These are phyloP conservation scores for Boletus coffeatus DNA, from an alignment of 1,284 basidiomycete genomes.

Conservation along the genomic window DNA sequence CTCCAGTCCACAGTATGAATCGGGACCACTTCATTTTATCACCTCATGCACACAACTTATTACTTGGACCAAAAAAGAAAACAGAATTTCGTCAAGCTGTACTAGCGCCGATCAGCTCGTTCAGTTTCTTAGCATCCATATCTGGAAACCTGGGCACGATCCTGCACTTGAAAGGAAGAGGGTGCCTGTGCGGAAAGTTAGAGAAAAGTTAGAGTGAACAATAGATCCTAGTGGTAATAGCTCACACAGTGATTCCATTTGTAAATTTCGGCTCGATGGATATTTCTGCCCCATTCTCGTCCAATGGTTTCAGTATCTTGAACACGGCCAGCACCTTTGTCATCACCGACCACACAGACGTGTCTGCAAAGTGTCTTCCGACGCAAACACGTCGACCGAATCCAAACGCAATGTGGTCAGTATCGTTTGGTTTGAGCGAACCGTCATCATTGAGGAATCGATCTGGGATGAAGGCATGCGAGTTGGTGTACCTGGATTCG, in stretches of 20 bases:
- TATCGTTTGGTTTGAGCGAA: conserved; percentile 3
- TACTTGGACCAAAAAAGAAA: background rate
- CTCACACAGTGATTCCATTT: background rate
- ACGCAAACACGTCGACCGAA: conserved; percentile 7
- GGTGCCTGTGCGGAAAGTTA: conserved; percentile 2
- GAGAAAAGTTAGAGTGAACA: background rate
- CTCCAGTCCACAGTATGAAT: no score
- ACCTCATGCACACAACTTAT: no score
- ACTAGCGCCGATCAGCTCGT: conserved; percentile 8
- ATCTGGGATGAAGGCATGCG: conserved; percentile 7
- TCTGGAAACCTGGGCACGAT: conserved; percentile 9
- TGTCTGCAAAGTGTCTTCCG: conserved; percentile 11
- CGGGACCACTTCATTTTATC: no score
- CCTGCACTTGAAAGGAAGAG: conserved; percentile 8
- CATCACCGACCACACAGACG: conserved; percentile 2
- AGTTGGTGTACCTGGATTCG: conserved; percentile 6
- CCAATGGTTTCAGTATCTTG: background rate
- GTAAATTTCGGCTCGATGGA: background rate
- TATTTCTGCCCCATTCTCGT: background rate
- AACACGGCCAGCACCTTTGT: background rate
- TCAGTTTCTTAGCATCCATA: conserved; percentile 6
- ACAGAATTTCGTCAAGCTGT: background rate
- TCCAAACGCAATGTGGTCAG: conserved; percentile 3
- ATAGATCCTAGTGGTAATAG: background rate
- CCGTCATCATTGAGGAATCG: conserved; percentile 13